Conservation (phyloP, 2,329 filamentous ascomycete species). For the Curvularia sp. region DNA sequence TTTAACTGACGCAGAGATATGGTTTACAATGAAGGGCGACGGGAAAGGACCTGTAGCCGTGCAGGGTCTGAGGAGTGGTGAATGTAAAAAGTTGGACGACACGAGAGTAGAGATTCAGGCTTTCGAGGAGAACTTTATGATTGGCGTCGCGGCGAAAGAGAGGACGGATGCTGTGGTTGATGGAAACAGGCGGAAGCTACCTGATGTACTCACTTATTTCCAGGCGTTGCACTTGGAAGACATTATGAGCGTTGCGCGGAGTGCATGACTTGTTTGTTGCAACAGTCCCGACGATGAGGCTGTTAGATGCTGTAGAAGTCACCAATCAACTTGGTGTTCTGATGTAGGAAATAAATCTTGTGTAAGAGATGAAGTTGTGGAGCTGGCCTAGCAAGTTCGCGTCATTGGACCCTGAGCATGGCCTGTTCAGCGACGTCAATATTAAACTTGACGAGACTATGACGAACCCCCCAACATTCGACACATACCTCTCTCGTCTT, state of each 20-base stretch:
- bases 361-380: not conserved
- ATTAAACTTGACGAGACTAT: not conserved
- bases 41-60: slow-evolving; percentile 15
- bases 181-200: slow-evolving; percentile 41
- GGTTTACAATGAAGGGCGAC: slow-evolving; percentile 53
- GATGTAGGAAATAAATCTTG: not conserved
- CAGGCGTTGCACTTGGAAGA: slow-evolving; percentile 58
- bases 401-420: not conserved
- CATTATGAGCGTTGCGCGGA: slow-evolving; percentile 38
- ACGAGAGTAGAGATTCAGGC: slow-evolving; percentile 65
- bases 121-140: slow-evolving; percentile 65
- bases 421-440: not conserved
- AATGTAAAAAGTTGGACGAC: slow-evolving; percentile 52
- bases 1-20: slow-evolving; percentile 59
- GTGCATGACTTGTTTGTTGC: not conserved
- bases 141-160: slow-evolving; percentile 61
- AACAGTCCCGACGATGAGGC: not conserved
- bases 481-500: not conserved
- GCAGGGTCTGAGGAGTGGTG: slow-evolving; percentile 8
- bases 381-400: not conserved
- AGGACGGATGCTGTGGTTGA: slow-evolving; percentile 11
- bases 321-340: not conserved
- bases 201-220: slow-evolving; percentile 52
- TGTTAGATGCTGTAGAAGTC: not conserved
- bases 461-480: not conserved